Conservation (phyloP, 108 stramenopile genomes). For the Skeletonema potamos region DNA sequence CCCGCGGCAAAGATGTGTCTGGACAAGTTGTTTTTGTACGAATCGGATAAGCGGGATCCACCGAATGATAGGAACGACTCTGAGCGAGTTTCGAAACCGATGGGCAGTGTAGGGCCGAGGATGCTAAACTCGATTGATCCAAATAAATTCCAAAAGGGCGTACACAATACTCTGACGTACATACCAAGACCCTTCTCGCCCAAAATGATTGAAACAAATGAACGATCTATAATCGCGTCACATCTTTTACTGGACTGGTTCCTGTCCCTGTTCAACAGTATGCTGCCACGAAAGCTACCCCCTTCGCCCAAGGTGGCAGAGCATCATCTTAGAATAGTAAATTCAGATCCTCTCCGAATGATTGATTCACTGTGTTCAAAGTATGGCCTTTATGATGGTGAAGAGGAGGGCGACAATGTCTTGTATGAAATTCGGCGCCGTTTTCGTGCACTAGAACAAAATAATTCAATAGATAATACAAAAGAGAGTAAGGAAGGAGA, state of each 20-base stretch:
- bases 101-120: neutral
- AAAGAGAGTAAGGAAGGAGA: slow-evolving; percentile 22
- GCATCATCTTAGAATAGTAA: slow-evolving; percentile 36
- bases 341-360: slow-evolving; percentile 43
- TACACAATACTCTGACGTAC: slow-evolving; percentile 30
- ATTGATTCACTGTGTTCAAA: slow-evolving; percentile 30
- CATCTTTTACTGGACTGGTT: slow-evolving; percentile 54
- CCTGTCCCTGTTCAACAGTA: slow-evolving; percentile 30
- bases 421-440: slow-evolving; percentile 80
- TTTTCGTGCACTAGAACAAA: slow-evolving; percentile 69
- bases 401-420: slow-evolving; percentile 26
- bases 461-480: slow-evolving; percentile 47
- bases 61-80: slow-evolving; percentile 1
- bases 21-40: slow-evolving; percentile 54
- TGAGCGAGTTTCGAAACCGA: slow-evolving; percentile 9
- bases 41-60: neutral
- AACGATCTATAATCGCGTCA: slow-evolving; percentile 13
- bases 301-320: slow-evolving; percentile 23
- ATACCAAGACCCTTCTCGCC: slow-evolving; percentile 7
- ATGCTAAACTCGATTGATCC: slow-evolving; percentile 23
- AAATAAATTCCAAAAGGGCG: slow-evolving; percentile 22
- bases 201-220: slow-evolving; percentile 34
- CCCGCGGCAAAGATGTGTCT: slow-evolving; percentile 40
- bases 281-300: slow-evolving; percentile 34
- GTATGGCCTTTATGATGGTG: slow-evolving; percentile 42